These are phyloP conservation scores for Coemansia furcata DNA, from an alignment of 192 early-diverging fungal species.

Conservation along the genomic window DNA sequence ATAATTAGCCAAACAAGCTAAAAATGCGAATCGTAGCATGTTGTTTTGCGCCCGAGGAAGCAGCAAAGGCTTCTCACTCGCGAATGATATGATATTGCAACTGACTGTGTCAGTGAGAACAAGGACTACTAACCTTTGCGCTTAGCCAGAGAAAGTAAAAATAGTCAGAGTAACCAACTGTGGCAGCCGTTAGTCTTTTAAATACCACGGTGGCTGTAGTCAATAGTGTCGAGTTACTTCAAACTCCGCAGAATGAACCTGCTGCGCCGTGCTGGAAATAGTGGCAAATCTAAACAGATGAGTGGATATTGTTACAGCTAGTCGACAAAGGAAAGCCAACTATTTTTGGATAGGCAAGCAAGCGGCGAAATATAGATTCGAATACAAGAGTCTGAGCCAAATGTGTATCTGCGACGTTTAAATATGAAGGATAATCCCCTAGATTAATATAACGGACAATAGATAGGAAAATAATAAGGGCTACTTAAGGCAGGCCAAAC, in stretches of 20 bases:
- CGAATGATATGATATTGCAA: neutral
- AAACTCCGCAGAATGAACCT: neutral
- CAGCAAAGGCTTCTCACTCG: neutral
- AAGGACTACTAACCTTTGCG: neutral
- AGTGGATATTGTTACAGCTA: neutral
- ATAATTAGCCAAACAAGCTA: neutral
- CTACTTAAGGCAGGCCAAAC: neutral
- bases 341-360: neutral
- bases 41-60: neutral
- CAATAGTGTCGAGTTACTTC: neutral
- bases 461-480: neutral
- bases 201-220: neutral
- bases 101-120: neutral
- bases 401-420: neutral
- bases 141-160: conserved; percentile 1
- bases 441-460: conserved; percentile 7
- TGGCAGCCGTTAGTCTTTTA: neutral
- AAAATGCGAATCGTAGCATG: neutral
- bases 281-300: neutral
- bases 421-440: conserved; percentile 5
- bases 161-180: neutral
- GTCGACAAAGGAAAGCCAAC: neutral
- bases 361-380: neutral
- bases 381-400: neutral
- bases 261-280: neutral